phyloP scores from a whole-genome alignment of 2,329 filamentous ascomycete genomes.

The Aureobasidium vineae region DNA sequence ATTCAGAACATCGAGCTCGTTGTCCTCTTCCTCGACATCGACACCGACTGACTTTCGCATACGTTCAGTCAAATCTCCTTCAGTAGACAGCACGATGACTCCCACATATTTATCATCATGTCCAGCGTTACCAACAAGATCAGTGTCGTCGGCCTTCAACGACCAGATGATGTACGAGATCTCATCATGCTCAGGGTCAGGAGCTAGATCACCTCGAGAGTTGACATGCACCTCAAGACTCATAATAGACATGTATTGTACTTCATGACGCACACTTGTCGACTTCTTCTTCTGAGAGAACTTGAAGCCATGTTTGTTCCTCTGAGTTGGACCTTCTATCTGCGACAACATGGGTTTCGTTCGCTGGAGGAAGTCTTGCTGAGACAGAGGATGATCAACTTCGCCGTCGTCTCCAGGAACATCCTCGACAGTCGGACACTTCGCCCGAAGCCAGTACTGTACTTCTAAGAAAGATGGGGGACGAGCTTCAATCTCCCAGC shows the following conservation, averaged over 20 bases:
- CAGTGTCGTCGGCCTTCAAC: constrained; percentile 70
- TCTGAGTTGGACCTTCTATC: constrained; percentile 84
- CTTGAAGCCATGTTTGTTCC: constrained; percentile 77
- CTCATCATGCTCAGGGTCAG: constrained; percentile 88
- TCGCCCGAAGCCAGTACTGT: constrained; percentile 60
- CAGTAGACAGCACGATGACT: constrained; percentile 61
- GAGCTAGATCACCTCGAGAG: constrained; percentile 73
- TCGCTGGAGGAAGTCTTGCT: constrained; percentile 32
- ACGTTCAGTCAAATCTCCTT: constrained; percentile 56
- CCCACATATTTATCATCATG: constrained; percentile 60
- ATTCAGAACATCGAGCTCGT: constrained; percentile 81
- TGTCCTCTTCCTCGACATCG: constrained; percentile 71
- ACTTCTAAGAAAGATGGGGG: constrained; percentile 74
- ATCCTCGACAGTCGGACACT: constrained; percentile 29
- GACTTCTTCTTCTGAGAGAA: constrained; percentile 74
- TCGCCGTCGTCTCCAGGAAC: constrained; percentile 30
- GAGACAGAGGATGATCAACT: constrained; percentile 37
- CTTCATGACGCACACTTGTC: constrained; percentile 76
- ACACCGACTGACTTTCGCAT: constrained; percentile 59
- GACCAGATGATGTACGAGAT: constrained; percentile 90
- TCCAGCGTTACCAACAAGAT: constrained; percentile 49
- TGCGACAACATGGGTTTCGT: constrained; percentile 64
- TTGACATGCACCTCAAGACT: constrained; percentile 92
- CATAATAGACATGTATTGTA: constrained; percentile 95
- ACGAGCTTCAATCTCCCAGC: constrained; percentile 72